Conservation (phyloP, 805 yeast species). For the Starmera amethionina region DNA sequence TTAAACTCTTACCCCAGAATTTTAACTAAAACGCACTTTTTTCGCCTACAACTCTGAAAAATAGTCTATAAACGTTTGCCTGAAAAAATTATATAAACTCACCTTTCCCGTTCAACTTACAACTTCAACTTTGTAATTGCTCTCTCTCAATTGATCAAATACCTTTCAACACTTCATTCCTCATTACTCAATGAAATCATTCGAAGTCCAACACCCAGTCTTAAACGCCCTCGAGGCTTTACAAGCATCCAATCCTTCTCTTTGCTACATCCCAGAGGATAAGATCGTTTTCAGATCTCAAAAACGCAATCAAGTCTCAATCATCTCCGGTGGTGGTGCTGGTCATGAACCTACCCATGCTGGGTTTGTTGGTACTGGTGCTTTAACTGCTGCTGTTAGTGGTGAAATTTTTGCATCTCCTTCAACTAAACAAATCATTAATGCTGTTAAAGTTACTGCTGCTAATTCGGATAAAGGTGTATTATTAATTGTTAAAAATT, state of each 20-base stretch:
- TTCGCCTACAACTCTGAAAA: no score
- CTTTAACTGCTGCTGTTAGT: conserved; percentile 78
- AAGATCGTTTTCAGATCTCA: conserved; percentile 26
- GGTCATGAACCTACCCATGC: conserved; percentile 96
- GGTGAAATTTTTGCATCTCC: conserved; percentile 95
- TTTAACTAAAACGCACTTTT: no score
- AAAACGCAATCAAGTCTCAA: conserved; percentile 43
- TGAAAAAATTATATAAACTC: background rate
- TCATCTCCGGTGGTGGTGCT: conserved; percentile 88
- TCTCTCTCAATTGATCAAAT: no score
- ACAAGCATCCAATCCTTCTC: conserved; percentile 26
- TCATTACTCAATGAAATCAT: conserved; percentile 3
- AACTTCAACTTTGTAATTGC: background rate
- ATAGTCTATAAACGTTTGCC: background rate
- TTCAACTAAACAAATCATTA: conserved; percentile 78
- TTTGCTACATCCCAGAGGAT: conserved; percentile 26
- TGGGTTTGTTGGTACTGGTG: conserved; percentile 81
- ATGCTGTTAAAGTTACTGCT: conserved; percentile 38
- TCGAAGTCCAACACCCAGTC: conserved; percentile 29
- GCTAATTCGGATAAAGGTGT: conserved; percentile 50
- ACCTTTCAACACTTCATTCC: no score
- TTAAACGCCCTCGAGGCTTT: conserved; percentile 27
- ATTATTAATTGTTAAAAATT: conserved; percentile 75
- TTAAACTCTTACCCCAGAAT: no score
- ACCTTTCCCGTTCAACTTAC: background rate